phyloP scores from a whole-genome alignment of 2,329 filamentous ascomycete species.

The Trichoderma harzianum region DNA sequence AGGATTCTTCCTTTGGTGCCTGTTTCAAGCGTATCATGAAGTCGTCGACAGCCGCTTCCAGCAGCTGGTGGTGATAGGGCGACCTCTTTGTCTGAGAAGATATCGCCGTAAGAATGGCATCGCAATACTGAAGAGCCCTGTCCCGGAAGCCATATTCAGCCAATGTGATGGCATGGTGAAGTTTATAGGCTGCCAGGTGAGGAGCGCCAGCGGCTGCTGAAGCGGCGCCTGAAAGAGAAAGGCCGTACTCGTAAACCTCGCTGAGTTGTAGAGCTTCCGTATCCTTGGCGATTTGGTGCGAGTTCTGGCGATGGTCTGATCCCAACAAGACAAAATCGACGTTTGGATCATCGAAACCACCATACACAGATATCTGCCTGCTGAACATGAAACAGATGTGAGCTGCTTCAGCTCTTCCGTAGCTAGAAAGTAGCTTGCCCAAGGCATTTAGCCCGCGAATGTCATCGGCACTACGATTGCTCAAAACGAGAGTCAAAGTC shows the following conservation, averaged over 20 bases:
- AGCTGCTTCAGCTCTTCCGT: constrained; percentile 85
- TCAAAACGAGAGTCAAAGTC: constrained; percentile 78
- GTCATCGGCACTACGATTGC: constrained; percentile 82
- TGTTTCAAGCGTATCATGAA: constrained; percentile 78
- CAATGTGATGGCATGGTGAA: constrained; percentile 79
- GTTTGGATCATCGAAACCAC: constrained; percentile 76
- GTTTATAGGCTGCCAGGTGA: constrained; percentile 86
- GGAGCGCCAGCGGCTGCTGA: constrained; percentile 60
- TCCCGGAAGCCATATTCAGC: constrained; percentile 78
- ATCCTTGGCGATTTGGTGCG: constrained; percentile 72
- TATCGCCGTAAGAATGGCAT: constrained; percentile 72
- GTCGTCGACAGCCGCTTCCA: constrained; percentile 78
- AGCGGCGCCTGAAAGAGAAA: constrained; percentile 61
- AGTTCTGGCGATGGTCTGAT: constrained; percentile 71
- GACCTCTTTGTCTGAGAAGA: constrained; percentile 79
- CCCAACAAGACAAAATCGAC: constrained; percentile 81
- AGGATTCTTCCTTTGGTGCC: constrained; percentile 75
- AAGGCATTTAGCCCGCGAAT: constrained; percentile 72
- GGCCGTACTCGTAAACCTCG: constrained; percentile 89
- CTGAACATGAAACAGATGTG: constrained; percentile 94
- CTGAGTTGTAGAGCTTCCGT: constrained; percentile 88
- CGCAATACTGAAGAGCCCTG: constrained; percentile 89
- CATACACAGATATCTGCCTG: constrained; percentile 65
- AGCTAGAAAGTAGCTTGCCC: constrained; percentile 77
- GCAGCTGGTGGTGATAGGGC: constrained; percentile 74